Evolutionary conservation across 805 yeast species (phyloP).

Genomic region (Peterozyma xylosa): DNA sequence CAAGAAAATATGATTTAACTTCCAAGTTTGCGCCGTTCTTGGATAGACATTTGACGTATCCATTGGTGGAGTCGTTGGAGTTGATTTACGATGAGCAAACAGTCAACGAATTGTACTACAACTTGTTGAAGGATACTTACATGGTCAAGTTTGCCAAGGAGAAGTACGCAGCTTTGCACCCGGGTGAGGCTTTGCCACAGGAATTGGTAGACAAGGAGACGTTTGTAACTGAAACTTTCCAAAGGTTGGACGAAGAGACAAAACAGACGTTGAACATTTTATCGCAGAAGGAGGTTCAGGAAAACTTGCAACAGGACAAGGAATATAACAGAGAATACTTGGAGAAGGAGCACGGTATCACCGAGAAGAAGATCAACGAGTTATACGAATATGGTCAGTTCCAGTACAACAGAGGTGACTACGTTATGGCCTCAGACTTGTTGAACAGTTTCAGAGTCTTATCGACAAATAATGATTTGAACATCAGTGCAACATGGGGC

Average conservation of each 20-base stretch:
- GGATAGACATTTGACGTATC: constrained; percentile 54
- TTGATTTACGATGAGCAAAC: constrained; percentile 36
- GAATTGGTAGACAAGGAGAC: constrained; percentile 32
- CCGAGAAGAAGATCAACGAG: constrained; percentile 39
- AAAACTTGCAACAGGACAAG: constrained; percentile 46
- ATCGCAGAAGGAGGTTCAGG: constrained; percentile 42
- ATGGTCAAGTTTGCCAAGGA: constrained; percentile 44
- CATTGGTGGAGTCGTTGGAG: constrained; percentile 39
- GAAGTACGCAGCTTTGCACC: constrained; percentile 33
- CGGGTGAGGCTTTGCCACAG: constrained; percentile 29
- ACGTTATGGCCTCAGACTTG: constrained; percentile 50
- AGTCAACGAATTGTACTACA: constrained; percentile 39
- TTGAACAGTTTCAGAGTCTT: constrained; percentile 49
- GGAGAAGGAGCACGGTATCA: constrained; percentile 34
- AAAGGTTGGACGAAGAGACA: constrained; percentile 32
- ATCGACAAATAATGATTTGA: constrained; percentile 41
- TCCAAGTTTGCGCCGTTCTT: constrained; percentile 46
- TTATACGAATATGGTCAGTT: constrained; percentile 54
- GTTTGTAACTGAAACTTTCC: constrained; percentile 29
- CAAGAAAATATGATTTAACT: constrained; percentile 46
- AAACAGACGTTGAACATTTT: constrained; percentile 36
- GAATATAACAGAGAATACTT: constrained; percentile 41
- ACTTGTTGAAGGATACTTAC: constrained; percentile 48
- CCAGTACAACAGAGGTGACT: constrained; percentile 59
- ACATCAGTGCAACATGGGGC: constrained; percentile 61